Conservation (phyloP, 164 flowering plant genomes). For the Magnolia officinalis region DNA sequence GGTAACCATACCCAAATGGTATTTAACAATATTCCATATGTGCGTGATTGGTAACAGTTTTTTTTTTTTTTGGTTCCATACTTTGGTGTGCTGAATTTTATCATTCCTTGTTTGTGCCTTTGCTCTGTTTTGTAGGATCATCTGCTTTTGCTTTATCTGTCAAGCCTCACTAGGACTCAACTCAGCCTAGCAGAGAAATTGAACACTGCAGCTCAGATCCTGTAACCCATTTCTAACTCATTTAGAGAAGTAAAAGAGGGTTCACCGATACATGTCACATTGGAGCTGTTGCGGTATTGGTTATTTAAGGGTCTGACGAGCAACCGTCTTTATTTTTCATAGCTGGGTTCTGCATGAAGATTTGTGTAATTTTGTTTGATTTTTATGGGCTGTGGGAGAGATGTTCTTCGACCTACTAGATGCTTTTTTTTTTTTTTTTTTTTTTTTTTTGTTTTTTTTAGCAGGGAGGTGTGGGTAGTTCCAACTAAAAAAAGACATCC, state of each 20-base stretch:
- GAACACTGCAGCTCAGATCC: conserved; percentile 93
- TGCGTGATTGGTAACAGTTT: background rate
- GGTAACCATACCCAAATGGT: background rate
- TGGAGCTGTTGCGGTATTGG: background rate
- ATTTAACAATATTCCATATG: too few species aligned
- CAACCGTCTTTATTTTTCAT: background rate
- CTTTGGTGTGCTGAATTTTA: too few species aligned
- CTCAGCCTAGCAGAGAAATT: conserved; percentile 89
- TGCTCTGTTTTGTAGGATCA: conserved; percentile 52
- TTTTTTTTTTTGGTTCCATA: background rate
- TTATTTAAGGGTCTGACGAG: background rate
- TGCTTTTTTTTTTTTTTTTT: too few species aligned
- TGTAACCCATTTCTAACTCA: conserved; percentile 27
- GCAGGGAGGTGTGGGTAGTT: too few species aligned
- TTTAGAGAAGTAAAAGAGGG: background rate
- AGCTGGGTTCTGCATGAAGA: too few species aligned
- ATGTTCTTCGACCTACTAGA: too few species aligned
- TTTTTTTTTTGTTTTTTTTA: too few species aligned
- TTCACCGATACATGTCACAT: background rate
- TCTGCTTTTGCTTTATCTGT: conserved; percentile 66
- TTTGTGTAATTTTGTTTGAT: too few species aligned
- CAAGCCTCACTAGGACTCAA: conserved; percentile 92
- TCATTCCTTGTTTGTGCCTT: background rate
- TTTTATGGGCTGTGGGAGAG: too few species aligned
- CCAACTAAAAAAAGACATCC: too few species aligned